Base-by-base conservation (phyloP, 2,329 filamentous ascomycete species). In the Boeremia exigua region DNA sequence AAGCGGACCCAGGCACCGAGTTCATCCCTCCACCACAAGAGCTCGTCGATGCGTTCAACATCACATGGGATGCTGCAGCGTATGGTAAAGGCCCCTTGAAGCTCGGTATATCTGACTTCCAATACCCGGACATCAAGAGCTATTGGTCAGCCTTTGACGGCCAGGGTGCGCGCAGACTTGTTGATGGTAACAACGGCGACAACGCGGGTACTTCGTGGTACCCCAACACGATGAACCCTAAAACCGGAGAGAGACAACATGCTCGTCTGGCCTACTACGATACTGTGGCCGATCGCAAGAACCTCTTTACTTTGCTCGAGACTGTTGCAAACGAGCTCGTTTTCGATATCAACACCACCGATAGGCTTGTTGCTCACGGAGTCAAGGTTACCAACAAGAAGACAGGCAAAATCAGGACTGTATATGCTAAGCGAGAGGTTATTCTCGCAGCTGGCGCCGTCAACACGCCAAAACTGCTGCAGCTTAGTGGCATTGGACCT, bases 361-460 rank as follows among this genome's bases (percentile, higher is more conserved):
- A 64, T 30, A 62, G 58, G 28, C 59, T 68, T 14, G 60, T 56
- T 19, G 67, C 66, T 2, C 60, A 48, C 27, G 69, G 70, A 12
- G 69, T 73, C 27, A 65, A 63, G 38, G 46, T 70, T n/a, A 64
- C 59, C 9, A 45, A 62, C 36, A 62, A 59, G n/a, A 56, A 58
- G 27, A 65, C 57, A 5, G 55, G 54, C n/a, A 43, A 42, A 7
- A 59, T 60, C 6, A 60, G 43, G 15, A 66, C 56, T 8, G 60
- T 67, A 1, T 67, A 67, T 42, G 70, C 68, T 4, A 69, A 59
- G 37, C 66, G 68, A 29, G 86, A 89, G 62, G 79, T 88, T 5
- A 78, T 89, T 15, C 67, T 89, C 1, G 84, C 84, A 1, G 86
- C 86, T 2, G 81, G 79, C 25, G 74, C 68, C 84, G 27, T 80